Base-by-base conservation (phyloP, 179 eudicot genomes). In the Sideroxylon spinosum region DNA sequence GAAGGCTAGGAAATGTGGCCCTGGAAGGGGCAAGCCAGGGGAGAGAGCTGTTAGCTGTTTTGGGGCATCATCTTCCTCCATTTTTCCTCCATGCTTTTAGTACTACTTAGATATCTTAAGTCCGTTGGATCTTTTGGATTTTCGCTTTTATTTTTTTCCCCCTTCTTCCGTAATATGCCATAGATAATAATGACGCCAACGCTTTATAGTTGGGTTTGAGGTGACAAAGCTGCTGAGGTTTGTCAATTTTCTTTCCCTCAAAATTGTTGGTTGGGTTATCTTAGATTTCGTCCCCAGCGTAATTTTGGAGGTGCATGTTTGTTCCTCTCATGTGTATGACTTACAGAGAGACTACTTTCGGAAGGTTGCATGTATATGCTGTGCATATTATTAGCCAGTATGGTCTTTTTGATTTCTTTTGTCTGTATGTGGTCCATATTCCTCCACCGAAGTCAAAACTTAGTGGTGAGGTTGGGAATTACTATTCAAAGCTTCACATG, bases 51-150 rank as follows among this genome's bases (percentile, higher is more conserved):
- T 63, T 95, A 83, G 95, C 87, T 56, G 81, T 90, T 46, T 82
- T 95, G 84, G 93, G 90, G 88, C 98, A 89, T 85, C 85, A 93
- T 76, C 88, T 95, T 74, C 95, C 92, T 74, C 89, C 91, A 48
- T 95, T 95, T 90, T 88, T 95, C 85, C 85, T 86, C 37, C 32
- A 73, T 65, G 48, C 76, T 26, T 55, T 66, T 23, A 72, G 48
- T 22, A 63, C 52, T 73, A 74, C 76, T 53, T 79, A 82, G 82
- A 11, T 7, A 75, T 26, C 7, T 68, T 0, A 9, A 44, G 71
- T 48, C 44, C 0, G 57, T 57, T 56, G 67, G 37, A 37, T 22
- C 75, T 22, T 37, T 55, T 32, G 74, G 25, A 52, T 66, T 19
- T 77, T 32, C n/a, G 3, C 0, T 32, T 69, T 7, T 68, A 26